Evolutionary conservation across 2,329 filamentous ascomycete species (phyloP), one percentile per base, ranked within the genome.

Genomic region (Leptosphaerulina australis): DNA sequence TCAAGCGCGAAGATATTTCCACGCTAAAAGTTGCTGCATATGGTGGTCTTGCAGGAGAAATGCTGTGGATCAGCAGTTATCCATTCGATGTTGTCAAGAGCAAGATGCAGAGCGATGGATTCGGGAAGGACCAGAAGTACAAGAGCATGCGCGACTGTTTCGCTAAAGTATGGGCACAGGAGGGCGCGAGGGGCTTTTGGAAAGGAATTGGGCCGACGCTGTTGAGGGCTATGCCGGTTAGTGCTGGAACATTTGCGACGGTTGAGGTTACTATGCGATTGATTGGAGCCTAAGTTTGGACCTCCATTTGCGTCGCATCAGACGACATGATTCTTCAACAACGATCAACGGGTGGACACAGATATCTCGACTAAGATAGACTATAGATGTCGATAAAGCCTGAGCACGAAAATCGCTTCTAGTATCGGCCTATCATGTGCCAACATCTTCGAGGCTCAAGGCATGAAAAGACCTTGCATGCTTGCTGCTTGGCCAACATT

Each of bases 21-120:
- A 86, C 83, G 43, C 86, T 86, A 74, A 97, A 96, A 77, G 85
- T 99, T 39, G 94, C 94, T 10, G 77, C 90, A 10, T 99, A 97
- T 72, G 94, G 94, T 58, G 94, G 94, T 34, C 75, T 99, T 30
- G 94, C 94, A 0, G 94, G 94, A 62, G 94, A 99, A 80, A 90
- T 86, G 43, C 82, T 99, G 49, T 99, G 94, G 94, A 79, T 99
- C 46, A 82, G 83, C 26, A 96, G 91, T 69, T 99, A 99, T 76
- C 94, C 94, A 17, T 88, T 99, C 59, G 94, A 99, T 76, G 93
- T 99, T 21, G 77, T 99, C 76, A 99, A 99, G 88, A 96, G 91
- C 77, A 97, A 96, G 84, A 97, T 97, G 93, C 94, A 99, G 83
- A 96, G 88, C 50, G 94, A 99, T 76, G 92, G 90, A 0, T 94